A percentile compares a stretch with the other conserved stretches of the same genome.
Evolutionary conservation across 2,329 filamentous ascomycete genomes (phyloP).

Genomic region (Fusarium nanum): DNA sequence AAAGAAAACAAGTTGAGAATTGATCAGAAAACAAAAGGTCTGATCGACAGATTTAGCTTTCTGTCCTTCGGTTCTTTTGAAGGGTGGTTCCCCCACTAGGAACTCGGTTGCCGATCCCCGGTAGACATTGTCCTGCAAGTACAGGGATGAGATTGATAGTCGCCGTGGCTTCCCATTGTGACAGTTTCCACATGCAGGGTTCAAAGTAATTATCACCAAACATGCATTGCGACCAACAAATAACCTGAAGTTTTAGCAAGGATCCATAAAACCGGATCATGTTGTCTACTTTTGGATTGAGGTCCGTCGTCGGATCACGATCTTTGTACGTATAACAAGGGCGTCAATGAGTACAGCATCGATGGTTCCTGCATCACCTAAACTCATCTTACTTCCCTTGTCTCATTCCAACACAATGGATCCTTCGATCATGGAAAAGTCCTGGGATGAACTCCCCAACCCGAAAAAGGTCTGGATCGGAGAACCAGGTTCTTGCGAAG

Average conservation of each 20-base stretch:
- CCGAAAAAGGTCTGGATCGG: slow-evolving; percentile 61
- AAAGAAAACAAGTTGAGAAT: background rate
- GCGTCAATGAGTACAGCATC: background rate
- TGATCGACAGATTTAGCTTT: background rate
- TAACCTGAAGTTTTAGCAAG: no score
- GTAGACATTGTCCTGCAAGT: background rate
- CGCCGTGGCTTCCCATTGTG: slow-evolving; percentile 2
- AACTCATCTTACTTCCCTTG: background rate
- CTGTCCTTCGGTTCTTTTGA: background rate
- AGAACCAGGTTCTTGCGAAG: slow-evolving; percentile 58
- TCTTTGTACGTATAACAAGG: slow-evolving; percentile 15
- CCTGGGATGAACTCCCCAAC: slow-evolving; percentile 55
- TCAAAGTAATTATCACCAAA: background rate
- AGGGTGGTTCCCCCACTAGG: background rate
- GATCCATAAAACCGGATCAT: background rate
- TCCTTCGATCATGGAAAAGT: slow-evolving; percentile 24
- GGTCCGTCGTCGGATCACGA: background rate
- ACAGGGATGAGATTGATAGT: background rate
- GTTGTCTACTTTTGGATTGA: background rate
- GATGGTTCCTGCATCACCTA: background rate
- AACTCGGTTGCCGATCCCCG: background rate
- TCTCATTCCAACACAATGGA: slow-evolving; percentile 5
- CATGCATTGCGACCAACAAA: background rate
- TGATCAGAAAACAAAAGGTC: background rate
- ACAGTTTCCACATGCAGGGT: background rate